Evolutionary conservation across 805 yeast genomes (phyloP), one percentile per base, ranked within the genome.

Genomic region (Ogataea parapolymorpha): DNA sequence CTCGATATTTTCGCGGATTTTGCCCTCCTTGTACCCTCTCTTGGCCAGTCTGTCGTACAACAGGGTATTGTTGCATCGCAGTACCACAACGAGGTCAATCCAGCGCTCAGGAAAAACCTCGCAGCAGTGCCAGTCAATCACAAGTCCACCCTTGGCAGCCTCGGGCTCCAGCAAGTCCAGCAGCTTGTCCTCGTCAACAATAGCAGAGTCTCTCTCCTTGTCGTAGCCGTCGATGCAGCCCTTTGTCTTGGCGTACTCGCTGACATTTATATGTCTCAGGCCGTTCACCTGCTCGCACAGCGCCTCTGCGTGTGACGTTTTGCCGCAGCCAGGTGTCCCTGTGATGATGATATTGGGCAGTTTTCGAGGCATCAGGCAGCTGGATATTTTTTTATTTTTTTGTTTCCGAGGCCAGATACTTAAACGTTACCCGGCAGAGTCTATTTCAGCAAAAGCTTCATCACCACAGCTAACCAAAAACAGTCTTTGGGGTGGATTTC

Each of bases 41-140:
- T 77, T 74, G 46, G 71, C 68, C 51, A 93, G 69, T 54, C 99
- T 73, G 38, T 88, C 95, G 62, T 74, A 84, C 18, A 93, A 72
- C 1, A 70, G 62, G 12, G 80, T 66, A 55, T 85, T 88, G 55
- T 85, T 84, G 32, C 95, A 81, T 49, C 90, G 72, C 41, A 93
- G 70, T 1, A 93, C 99, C 28, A 89, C 84, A 5, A 93, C 98
- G 47, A 93, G 71, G 62, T 93, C 99, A 37, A 93, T 85, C 60
- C 88, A 75, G 51, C 95, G 70, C 59, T 89, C 98, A 1, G 98
- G 98, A 58, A 93, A 91, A 15, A 87, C 77, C 56, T 93, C 99
- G 65, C 95, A 88, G 32, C 91, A 93, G 61, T 93, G 99, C 99
- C 99, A 93, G 63, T 93, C 99, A 10, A 93, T 72, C 7, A 93